Conservation (phyloP, 352 stramenopile species). For the Thraustotheca clavata region DNA sequence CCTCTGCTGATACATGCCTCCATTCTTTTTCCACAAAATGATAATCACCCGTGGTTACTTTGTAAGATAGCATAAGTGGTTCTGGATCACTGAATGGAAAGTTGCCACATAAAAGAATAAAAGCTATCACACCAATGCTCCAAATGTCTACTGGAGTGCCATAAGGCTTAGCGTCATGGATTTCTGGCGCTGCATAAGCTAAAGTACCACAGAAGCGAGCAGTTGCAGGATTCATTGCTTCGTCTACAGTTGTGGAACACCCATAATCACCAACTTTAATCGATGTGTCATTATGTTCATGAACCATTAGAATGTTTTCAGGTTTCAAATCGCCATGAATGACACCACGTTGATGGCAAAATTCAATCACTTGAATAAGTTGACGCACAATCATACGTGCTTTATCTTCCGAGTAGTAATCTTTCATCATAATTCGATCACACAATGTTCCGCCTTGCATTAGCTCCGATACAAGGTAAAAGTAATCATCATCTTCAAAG, state of each 20-base stretch:
- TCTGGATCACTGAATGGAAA: conserved; percentile 43
- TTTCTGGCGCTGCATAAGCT: conserved; percentile 13
- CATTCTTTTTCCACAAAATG: background rate
- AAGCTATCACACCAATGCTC: conserved; percentile 21
- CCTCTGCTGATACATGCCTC: conserved; percentile 24
- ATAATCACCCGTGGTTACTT: background rate
- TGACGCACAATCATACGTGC: background rate
- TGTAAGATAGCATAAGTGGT: background rate
- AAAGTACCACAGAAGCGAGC: conserved; percentile 3
- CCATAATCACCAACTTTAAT: conserved; percentile 23
- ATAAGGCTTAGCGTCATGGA: conserved; percentile 9
- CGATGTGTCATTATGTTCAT: background rate
- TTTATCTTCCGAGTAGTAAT: background rate
- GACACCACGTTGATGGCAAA: background rate
- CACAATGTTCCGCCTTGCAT: background rate
- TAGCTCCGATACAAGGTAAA: conserved; percentile 6
- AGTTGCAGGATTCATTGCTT: background rate
- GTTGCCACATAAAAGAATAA: conserved; percentile 79
- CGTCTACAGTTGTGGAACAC: background rate
- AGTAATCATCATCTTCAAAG: background rate
- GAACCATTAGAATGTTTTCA: conserved; percentile 17
- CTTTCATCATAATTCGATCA: conserved; percentile 1
- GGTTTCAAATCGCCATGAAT: conserved; percentile 7
- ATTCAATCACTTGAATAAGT: background rate
- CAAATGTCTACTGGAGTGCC: conserved; percentile 20